phyloP scores from a whole-genome alignment of 805 yeast genomes.

The Candida easanensis region DNA sequence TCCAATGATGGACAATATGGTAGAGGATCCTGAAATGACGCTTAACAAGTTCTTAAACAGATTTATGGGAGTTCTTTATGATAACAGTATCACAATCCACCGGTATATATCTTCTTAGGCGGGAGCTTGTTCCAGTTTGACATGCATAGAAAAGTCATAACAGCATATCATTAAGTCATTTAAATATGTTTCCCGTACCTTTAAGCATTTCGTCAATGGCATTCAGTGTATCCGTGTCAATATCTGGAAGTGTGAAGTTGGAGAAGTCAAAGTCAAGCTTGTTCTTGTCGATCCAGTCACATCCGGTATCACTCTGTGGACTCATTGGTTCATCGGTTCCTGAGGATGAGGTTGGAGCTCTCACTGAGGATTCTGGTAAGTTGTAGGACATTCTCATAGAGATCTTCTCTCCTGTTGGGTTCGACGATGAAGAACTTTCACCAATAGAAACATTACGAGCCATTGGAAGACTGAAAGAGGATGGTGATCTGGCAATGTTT shows the following conservation, averaged over 20 bases:
- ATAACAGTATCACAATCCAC: too few relatives aligned
- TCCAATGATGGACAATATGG: too few relatives aligned
- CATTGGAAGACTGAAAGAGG: constrained; percentile 1
- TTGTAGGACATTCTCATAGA: constrained; percentile 13
- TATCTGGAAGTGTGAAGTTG: constrained; percentile 23
- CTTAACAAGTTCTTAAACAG: too few relatives aligned
- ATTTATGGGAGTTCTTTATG: too few relatives aligned
- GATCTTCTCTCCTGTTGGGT: neutral
- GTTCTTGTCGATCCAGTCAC: constrained; percentile 56
- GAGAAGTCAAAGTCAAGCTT: constrained; percentile 36
- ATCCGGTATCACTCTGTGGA: constrained; percentile 43
- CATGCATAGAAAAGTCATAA: neutral
- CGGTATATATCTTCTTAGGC: too few relatives aligned
- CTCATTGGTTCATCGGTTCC: constrained; percentile 9
- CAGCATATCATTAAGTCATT: constrained; percentile 1
- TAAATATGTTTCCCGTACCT: constrained; percentile 8
- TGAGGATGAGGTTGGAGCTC: neutral
- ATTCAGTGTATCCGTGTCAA: constrained; percentile 24
- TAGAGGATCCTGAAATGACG: too few relatives aligned
- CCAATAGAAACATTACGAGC: neutral
- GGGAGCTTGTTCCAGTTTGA: too few relatives aligned
- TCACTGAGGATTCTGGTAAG: constrained; percentile 9
- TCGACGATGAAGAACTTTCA: neutral
- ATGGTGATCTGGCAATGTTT: constrained; percentile 11
- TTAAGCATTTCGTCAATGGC: constrained; percentile 27